These are phyloP conservation scores for Hyaloperonospora brassicae DNA, from an alignment of 352 stramenopile species.

Conservation along the genomic window DNA sequence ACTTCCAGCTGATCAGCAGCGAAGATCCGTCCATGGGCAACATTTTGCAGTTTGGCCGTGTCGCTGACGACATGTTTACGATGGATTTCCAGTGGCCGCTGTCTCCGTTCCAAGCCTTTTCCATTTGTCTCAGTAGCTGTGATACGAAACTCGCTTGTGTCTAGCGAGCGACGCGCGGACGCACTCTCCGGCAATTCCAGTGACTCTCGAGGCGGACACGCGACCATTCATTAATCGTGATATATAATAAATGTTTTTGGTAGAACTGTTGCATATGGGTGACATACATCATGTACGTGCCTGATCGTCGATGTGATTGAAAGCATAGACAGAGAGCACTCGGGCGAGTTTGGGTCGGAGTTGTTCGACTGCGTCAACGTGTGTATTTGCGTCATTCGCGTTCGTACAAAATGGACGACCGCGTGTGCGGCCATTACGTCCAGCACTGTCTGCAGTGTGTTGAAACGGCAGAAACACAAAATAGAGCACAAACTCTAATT, in stretches of 20 bases:
- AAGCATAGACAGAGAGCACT: too few relatives aligned
- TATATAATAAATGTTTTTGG: conserved; percentile 28
- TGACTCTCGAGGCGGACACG: background rate
- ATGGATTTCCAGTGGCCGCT: conserved; percentile 88
- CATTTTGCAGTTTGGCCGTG: conserved; percentile 83
- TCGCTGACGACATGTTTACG: conserved; percentile 87
- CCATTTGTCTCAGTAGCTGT: conserved; percentile 85
- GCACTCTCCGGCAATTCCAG: background rate
- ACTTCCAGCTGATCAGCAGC: conserved; percentile 84
- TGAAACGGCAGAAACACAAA: too few relatives aligned
- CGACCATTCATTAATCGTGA: conserved; percentile 17
- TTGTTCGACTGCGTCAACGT: too few relatives aligned
- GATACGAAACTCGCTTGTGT: conserved; percentile 86
- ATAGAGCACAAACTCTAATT: too few relatives aligned
- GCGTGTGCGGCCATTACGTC: too few relatives aligned
- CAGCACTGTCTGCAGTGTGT: too few relatives aligned
- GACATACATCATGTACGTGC: too few relatives aligned
- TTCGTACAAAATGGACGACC: too few relatives aligned
- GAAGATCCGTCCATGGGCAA: conserved; percentile 81
- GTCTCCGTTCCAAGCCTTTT: conserved; percentile 82
- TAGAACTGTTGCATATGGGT: background rate
- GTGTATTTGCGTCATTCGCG: too few relatives aligned
- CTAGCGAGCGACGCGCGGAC: conserved; percentile 20
- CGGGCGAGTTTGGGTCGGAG: too few relatives aligned
- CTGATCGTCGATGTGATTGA: too few relatives aligned